Percentiles rank a stretch among this genome's conserved stretches.
phyloP scores from a whole-genome alignment of 768 basidiomycete species.

The Panaeolus papilionaceus region DNA sequence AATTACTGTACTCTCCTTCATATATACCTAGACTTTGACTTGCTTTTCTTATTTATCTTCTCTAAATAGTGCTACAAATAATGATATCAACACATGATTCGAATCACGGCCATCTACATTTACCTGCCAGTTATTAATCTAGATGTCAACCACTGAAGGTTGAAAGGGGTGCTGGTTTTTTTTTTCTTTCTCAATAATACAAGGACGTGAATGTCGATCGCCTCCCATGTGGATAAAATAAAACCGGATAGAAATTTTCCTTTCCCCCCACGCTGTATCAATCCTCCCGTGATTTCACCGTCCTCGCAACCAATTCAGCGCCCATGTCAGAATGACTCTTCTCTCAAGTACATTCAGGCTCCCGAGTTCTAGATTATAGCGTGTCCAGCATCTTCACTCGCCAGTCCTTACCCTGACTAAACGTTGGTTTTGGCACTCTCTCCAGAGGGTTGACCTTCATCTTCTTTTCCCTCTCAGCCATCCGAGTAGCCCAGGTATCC shows the following conservation, averaged over 20 bases:
- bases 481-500: slow-evolving; percentile 58
- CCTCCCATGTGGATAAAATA: not conserved
- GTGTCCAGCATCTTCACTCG: slow-evolving; percentile 48
- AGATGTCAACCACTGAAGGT: not conserved
- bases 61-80: not conserved
- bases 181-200: not conserved
- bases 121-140: not conserved
- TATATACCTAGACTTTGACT: not conserved
- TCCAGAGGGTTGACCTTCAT: slow-evolving; percentile 55
- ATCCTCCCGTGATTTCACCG: slow-evolving; percentile 13
- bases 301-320: slow-evolving; percentile 8
- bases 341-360: not conserved
- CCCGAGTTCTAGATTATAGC: slow-evolving; percentile 22
- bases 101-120: not conserved
- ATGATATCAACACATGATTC: not conserved
- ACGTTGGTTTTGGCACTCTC: slow-evolving; percentile 57
- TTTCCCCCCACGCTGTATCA: slow-evolving; percentile 4
- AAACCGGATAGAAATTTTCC: slow-evolving; percentile 2
- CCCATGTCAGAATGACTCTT: not conserved
- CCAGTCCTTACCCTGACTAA: slow-evolving; percentile 46
- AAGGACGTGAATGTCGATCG: slow-evolving; percentile 8
- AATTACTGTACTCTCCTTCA: not conserved
- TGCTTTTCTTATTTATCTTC: not conserved
- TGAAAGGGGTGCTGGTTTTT: not conserved
- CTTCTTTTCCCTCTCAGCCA: slow-evolving; percentile 60